Base-by-base conservation (phyloP, 805 yeast species). In the Alloascoidea africana region DNA sequence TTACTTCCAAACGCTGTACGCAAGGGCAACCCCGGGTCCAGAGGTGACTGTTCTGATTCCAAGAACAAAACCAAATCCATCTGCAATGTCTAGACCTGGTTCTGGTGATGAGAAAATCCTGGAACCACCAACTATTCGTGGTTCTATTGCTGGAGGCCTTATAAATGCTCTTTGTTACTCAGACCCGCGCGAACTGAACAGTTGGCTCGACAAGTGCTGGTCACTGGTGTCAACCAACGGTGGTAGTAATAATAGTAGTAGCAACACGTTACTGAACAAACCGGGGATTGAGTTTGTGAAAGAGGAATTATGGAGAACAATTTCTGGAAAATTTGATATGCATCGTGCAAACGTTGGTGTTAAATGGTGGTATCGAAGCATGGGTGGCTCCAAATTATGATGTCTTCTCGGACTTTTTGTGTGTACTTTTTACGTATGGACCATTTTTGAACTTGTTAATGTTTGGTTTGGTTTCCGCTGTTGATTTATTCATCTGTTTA, bases 331-430 rank as follows among this genome's bases (percentile, higher is more conserved):
- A 41, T 58, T 70, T 39, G 78, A 73, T 44, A 56, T 72, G 39
- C 73, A 71, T 43, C 60, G 77, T 44, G 67, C 73, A 3, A 68
- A 65, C 33, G 39, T 70, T 32, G 81, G 72, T 1, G 62, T 70
- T 37, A 54, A 55, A 16, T 76, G 83, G 82, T 76, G 83, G 83
- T 76, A 23, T 23, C n/a, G n/a, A n/a, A n/a, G n/a, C n/a, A n/a
- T n/a, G n/a, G n/a, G n/a, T n/a, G n/a, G n/a, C n/a, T n/a, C n/a
- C n/a, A n/a, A n/a, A n/a, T n/a, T n/a, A n/a, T n/a, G n/a, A n/a
- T n/a, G n/a, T n/a, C n/a, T n/a, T n/a, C n/a, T n/a, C n/a, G n/a
- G n/a, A n/a, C n/a, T n/a, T n/a, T n/a, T n/a, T n/a, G n/a, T n/a
- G n/a, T n/a, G n/a, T n/a, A n/a, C n/a, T n/a, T n/a, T n/a, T n/a